These are phyloP conservation scores for Colletotrichum sp. DNA, from an alignment of 2,329 filamentous ascomycete species.

Conservation along the genomic window DNA sequence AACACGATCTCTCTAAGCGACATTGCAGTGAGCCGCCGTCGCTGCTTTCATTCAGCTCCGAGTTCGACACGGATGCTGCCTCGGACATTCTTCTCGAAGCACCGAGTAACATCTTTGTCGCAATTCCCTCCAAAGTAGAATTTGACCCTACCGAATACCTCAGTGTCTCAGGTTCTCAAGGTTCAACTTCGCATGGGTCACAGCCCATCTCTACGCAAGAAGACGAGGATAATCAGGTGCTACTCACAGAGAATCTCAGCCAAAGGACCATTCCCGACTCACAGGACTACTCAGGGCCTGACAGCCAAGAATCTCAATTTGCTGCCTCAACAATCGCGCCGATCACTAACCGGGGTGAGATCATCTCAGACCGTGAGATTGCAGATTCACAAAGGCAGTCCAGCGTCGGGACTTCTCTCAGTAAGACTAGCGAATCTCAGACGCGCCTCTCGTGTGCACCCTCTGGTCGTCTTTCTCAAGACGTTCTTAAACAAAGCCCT, in stretches of 20 bases:
- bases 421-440: constrained; percentile 3
- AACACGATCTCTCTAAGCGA: neutral
- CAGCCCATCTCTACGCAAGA: constrained; percentile 40
- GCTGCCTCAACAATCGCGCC: neutral
- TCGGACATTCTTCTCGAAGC: constrained; percentile 11
- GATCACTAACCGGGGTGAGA: neutral
- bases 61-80: constrained; percentile 11
- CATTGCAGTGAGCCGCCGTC: constrained; percentile 4
- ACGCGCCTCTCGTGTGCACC: neutral
- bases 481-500: neutral
- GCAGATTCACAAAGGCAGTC: constrained; percentile 18
- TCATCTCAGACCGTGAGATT: neutral
- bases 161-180: constrained; percentile 33
- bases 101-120: constrained; percentile 23
- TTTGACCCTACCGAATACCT: constrained; percentile 40
- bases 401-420: constrained; percentile 4
- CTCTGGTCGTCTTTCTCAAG: neutral
- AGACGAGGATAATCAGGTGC: constrained; percentile 34
- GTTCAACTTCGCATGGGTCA: constrained; percentile 31
- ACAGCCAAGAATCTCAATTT: neutral
- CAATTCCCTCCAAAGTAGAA: constrained; percentile 32
- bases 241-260: constrained; percentile 34
- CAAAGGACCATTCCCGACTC: constrained; percentile 49
- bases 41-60: constrained; percentile 3
- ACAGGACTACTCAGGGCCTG: constrained; percentile 32